Conservation (phyloP, 345 rosid genomes). For the Salix viminalis region DNA sequence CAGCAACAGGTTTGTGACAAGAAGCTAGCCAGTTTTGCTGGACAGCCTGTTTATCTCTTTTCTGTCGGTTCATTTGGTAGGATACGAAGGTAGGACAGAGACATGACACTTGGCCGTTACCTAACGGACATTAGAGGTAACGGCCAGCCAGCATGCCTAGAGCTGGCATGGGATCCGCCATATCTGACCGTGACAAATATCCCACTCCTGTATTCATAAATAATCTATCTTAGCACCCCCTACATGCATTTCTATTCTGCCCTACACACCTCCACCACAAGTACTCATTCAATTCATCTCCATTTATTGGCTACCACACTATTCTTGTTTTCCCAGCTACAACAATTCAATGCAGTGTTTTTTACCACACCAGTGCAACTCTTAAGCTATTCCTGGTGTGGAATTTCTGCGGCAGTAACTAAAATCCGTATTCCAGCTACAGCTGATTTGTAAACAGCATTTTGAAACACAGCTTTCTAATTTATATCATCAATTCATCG, state of each 20-base stretch:
- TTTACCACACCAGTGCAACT: too few relatives aligned
- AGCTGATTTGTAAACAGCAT: too few relatives aligned
- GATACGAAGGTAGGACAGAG: constrained; percentile 13
- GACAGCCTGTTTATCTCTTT: constrained; percentile 14
- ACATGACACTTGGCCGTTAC: constrained; percentile 19
- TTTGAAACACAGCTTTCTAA: too few relatives aligned
- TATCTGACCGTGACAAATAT: not conserved
- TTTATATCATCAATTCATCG: too few relatives aligned
- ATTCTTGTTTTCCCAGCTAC: not conserved
- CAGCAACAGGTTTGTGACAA: not conserved
- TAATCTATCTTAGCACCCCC: not conserved
- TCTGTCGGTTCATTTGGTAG: not conserved
- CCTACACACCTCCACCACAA: not conserved
- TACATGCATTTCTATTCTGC: not conserved
- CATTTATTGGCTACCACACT: not conserved
- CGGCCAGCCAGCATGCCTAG: constrained; percentile 6
- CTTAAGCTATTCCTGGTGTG: too few relatives aligned
- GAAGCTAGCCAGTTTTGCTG: not conserved
- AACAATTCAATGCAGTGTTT: too few relatives aligned
- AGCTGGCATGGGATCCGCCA: constrained; percentile 11
- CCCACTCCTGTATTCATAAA: not conserved
- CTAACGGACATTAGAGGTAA: constrained; percentile 5
- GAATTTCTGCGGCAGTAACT: too few relatives aligned
- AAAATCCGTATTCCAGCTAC: too few relatives aligned
- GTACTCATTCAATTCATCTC: not conserved